Percentiles rank a stretch among this genome's conserved stretches.
These are phyloP conservation scores for Cyberlindnera sargentensis DNA, from an alignment of 805 yeast genomes.

Conservation along the genomic window DNA sequence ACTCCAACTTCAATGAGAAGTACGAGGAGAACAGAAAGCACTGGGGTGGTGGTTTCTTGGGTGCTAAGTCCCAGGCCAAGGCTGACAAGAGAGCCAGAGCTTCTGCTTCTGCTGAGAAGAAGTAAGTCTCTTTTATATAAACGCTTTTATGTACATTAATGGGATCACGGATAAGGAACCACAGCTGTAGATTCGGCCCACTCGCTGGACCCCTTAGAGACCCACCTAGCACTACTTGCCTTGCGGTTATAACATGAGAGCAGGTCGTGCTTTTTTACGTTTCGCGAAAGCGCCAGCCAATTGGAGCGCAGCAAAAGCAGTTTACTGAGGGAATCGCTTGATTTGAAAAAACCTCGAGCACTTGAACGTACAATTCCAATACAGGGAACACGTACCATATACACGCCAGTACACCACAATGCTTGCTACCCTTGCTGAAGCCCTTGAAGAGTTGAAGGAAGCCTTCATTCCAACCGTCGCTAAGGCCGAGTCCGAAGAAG, in stretches of 20 bases:
- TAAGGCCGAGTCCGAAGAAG: slow-evolving; percentile 56
- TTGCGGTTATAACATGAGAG: no score
- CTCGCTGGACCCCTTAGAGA: no score
- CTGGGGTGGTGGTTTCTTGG: slow-evolving; percentile 99
- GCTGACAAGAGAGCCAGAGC: slow-evolving; percentile 30
- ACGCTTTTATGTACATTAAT: background rate
- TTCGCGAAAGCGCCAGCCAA: slow-evolving; percentile 12
- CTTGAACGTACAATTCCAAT: background rate
- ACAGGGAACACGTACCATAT: background rate
- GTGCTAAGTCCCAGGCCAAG: slow-evolving; percentile 88
- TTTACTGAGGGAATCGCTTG: slow-evolving; percentile 7
- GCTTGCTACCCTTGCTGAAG: slow-evolving; percentile 32
- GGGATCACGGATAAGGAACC: slow-evolving; percentile 3
- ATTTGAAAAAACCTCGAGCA: slow-evolving; percentile 1
- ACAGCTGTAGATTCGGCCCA: background rate
- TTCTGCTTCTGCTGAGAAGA: slow-evolving; percentile 14
- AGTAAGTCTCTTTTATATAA: slow-evolving; percentile 2
- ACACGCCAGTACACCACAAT: slow-evolving; percentile 12
- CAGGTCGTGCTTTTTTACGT: background rate
- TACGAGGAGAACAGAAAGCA: slow-evolving; percentile 95
- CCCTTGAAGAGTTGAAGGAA: slow-evolving; percentile 64
- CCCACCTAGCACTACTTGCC: no score
- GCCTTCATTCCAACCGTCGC: slow-evolving; percentile 73
- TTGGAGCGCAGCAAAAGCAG: slow-evolving; percentile 12
- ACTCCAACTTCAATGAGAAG: slow-evolving; percentile 88